phyloP scores from a whole-genome alignment of 495 filamentous ascomycete genomes.

The Coniosporium apollinis region DNA sequence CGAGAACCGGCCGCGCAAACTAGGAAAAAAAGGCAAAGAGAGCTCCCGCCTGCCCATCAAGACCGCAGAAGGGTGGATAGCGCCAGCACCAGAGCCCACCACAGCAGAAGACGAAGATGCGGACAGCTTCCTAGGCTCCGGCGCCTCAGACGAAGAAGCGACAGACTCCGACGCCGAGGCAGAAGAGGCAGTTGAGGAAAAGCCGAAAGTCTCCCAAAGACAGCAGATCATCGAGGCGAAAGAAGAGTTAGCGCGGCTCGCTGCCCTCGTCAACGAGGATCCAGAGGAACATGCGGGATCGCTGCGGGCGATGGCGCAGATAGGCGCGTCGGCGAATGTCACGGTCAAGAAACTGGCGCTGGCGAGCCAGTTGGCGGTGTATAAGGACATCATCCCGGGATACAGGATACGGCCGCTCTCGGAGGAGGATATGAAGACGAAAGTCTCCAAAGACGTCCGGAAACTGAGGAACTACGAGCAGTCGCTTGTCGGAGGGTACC shows the following conservation, averaged over 20 bases:
- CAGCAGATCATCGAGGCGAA: slow-evolving; percentile 75
- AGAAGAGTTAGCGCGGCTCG: slow-evolving; percentile 78
- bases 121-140: slow-evolving; percentile 36
- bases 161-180: slow-evolving; percentile 32
- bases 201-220: slow-evolving; percentile 47
- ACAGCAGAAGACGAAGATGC: slow-evolving; percentile 18
- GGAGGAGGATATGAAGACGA: slow-evolving; percentile 53
- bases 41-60: slow-evolving; percentile 71
- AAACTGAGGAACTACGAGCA: slow-evolving; percentile 70
- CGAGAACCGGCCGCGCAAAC: slow-evolving; percentile 60
- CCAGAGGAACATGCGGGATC: slow-evolving; percentile 71
- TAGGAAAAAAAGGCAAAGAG: slow-evolving; percentile 44
- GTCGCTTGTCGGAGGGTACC: slow-evolving; percentile 61
- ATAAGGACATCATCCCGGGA: slow-evolving; percentile 88
- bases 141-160: slow-evolving; percentile 34
- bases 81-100: slow-evolving; percentile 29
- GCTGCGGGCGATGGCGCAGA: slow-evolving; percentile 57
- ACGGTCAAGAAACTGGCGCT: slow-evolving; percentile 72
- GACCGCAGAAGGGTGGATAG: slow-evolving; percentile 54
- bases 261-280: slow-evolving; percentile 68
- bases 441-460: slow-evolving; percentile 82
- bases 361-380: slow-evolving; percentile 75
- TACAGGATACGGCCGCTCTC: slow-evolving; percentile 76
- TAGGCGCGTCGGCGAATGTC: slow-evolving; percentile 49
- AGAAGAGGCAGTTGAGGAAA: slow-evolving; percentile 31